Conservation (phyloP, 108 stramenopile species). For the Skeletonema costatum region DNA sequence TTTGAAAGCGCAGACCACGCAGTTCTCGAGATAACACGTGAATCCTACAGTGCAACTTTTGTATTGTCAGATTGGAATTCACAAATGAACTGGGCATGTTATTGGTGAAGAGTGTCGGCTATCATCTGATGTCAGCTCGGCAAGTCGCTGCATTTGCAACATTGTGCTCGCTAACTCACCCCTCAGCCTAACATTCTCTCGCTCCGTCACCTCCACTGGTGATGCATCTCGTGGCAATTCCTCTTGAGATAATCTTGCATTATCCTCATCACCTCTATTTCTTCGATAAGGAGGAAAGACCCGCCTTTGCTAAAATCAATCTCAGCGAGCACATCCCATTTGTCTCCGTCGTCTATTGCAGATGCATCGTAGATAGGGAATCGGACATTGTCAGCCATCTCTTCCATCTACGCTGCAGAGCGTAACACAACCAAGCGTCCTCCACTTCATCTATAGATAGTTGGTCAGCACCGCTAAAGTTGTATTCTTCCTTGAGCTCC, state of each 20-base stretch:
- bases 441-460: no score
- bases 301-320: constrained; percentile 18
- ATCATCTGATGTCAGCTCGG: constrained; percentile 1
- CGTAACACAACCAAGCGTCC: no score
- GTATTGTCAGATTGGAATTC: no score
- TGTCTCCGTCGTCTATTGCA: constrained; percentile 2
- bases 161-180: constrained; percentile 1
- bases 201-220: not conserved
- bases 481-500: no score
- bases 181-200: not conserved
- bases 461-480: no score
- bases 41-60: no score
- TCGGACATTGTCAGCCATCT: not conserved
- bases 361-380: constrained; percentile 7
- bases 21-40: no score
- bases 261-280: not conserved
- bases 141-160: not conserved
- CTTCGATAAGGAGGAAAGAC: constrained; percentile 5
- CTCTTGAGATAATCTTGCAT: not conserved
- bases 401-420: constrained; percentile 6
- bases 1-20: no score
- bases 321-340: constrained; percentile 15
- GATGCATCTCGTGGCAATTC: not conserved
- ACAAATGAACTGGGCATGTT: constrained; percentile 3
- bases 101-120: not conserved